A percentile compares a stretch with the other conserved stretches of the same genome.
Evolutionary conservation across 192 early-diverging fungal genomes (phyloP).

Genomic region (Jimgerdemannia flammicorona): DNA sequence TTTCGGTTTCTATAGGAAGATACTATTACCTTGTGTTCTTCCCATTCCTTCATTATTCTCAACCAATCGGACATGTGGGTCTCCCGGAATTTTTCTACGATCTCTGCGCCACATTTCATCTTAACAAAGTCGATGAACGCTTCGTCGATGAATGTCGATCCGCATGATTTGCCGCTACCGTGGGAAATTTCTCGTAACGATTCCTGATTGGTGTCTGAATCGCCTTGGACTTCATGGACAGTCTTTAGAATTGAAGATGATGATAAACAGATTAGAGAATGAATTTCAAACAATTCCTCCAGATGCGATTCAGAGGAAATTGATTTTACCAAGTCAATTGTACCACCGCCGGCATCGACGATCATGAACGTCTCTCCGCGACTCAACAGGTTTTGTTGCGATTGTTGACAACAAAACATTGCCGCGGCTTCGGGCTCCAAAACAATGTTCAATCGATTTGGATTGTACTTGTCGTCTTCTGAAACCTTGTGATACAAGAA

Average conservation of each 20-base stretch:
- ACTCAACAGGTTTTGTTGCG: too few species aligned
- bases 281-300: too few species aligned
- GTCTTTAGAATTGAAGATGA: neutral
- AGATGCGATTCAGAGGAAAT: too few species aligned
- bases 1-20: neutral
- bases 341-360: too few species aligned
- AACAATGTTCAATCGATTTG: too few species aligned
- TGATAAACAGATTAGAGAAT: too few species aligned
- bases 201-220: neutral
- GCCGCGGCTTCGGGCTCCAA: too few species aligned
- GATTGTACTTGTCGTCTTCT: too few species aligned
- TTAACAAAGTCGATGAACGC: neutral
- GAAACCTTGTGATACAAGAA: too few species aligned
- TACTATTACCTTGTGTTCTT: neutral
- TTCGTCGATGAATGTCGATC: constrained; percentile 31
- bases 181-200: constrained; percentile 27
- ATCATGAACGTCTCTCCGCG: too few species aligned
- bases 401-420: too few species aligned
- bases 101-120: neutral
- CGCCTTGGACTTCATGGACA: neutral
- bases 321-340: too few species aligned
- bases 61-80: neutral
- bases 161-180: constrained; percentile 27
- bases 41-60: neutral
- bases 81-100: neutral